Conservation (phyloP, 257 asterid species). For the Solanum verrucosum region DNA sequence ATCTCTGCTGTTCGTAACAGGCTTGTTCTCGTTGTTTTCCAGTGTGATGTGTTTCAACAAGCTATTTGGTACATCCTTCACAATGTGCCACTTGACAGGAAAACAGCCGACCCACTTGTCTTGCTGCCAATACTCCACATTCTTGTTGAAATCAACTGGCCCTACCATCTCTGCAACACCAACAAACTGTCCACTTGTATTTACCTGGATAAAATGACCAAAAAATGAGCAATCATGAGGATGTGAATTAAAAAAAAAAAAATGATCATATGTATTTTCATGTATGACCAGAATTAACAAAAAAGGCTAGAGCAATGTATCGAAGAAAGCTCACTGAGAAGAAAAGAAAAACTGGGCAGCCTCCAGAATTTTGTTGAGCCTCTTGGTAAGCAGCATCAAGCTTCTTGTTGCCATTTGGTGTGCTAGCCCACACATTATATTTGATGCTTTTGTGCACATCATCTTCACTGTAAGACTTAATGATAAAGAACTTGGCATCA, state of each 20-base stretch:
- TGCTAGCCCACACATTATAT: conserved; percentile 73
- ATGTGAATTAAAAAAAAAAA: not conserved
- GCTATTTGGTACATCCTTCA: conserved; percentile 77
- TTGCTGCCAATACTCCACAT: conserved; percentile 75
- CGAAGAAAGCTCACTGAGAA: conserved; percentile 46
- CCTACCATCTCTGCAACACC: conserved; percentile 83
- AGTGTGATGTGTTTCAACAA: conserved; percentile 62
- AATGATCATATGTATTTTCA: not conserved
- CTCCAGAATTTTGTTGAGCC: conserved; percentile 41
- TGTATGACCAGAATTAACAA: not conserved
- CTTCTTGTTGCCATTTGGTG: conserved; percentile 75
- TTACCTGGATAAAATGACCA: conserved; percentile 33
- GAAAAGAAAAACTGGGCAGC: conserved; percentile 56
- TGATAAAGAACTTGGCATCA: conserved; percentile 54
- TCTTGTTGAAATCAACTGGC: conserved; percentile 66
- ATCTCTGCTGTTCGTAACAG: conserved; percentile 77
- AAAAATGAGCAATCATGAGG: not conserved
- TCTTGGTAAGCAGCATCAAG: conserved; percentile 48
- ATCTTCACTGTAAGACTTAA: conserved; percentile 66
- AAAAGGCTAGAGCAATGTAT: not conserved
- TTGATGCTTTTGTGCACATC: conserved; percentile 65
- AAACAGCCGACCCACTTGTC: conserved; percentile 86
- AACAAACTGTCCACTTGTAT: conserved; percentile 73
- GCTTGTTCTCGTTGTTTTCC: conserved; percentile 67
- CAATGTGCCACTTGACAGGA: conserved; percentile 79